Evolutionary conservation across 129 eudicot genomes (phyloP).

Genomic region (Deinandra increscens): DNA sequence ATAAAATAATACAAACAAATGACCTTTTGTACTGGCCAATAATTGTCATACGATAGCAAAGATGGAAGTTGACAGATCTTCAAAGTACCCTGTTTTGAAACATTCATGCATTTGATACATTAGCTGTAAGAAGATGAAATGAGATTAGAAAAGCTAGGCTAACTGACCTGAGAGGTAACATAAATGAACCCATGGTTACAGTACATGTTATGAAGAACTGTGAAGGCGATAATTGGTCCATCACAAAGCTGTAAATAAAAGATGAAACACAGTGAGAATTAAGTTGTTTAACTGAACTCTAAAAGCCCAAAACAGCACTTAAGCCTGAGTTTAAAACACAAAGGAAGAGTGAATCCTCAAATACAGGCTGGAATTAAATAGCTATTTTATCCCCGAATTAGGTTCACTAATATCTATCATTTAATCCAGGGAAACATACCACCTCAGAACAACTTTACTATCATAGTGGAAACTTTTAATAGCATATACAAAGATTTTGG

Average conservation of each 20-base stretch:
- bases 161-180: constrained; percentile 77
- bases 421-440: too few relatives aligned
- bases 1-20: not conserved
- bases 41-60: constrained; percentile 68
- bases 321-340: not conserved
- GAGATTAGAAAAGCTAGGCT: constrained; percentile 9
- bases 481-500: not conserved
- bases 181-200: constrained; percentile 94
- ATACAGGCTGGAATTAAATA: not conserved
- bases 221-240: constrained; percentile 90
- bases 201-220: constrained; percentile 89
- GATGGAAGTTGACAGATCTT: constrained; percentile 96
- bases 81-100: constrained; percentile 62
- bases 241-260: constrained; percentile 73
- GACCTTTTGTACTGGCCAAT: constrained; percentile 99
- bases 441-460: not conserved
- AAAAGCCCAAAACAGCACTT: not conserved
- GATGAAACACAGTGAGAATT: constrained; percentile 2
- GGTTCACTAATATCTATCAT: too few relatives aligned
- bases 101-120: not conserved
- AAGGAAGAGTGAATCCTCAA: not conserved
- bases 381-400: not conserved
- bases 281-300: not conserved
- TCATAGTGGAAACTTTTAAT: not conserved
- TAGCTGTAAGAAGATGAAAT: constrained; percentile 1